Conservation (phyloP, 2,329 filamentous ascomycete genomes). For the Monilinia polystroma region DNA sequence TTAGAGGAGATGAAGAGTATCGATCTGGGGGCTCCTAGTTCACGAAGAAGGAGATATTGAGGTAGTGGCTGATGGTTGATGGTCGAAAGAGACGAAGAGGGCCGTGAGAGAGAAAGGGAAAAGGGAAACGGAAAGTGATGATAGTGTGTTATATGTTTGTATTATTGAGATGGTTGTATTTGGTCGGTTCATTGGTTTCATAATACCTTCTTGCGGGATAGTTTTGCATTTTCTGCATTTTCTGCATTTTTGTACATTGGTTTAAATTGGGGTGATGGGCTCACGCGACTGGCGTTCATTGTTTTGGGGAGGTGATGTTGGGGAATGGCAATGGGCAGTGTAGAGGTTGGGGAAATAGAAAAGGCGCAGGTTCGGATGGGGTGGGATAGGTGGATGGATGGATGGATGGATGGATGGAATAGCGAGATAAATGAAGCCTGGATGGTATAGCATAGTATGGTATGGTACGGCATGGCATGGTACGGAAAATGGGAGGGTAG, state of each 20-base stretch:
- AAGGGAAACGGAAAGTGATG: background rate
- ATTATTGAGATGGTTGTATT: conserved; percentile 7
- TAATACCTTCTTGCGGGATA: conserved; percentile 5
- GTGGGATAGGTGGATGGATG: background rate
- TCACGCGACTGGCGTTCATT: conserved; percentile 1
- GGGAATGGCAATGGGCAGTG: background rate
- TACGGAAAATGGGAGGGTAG: background rate
- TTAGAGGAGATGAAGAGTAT: conserved; percentile 70
- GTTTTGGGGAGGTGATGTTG: background rate
- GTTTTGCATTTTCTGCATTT: background rate
- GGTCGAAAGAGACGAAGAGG: background rate
- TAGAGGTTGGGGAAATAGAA: background rate
- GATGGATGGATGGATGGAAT: background rate
- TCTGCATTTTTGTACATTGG: conserved; percentile 3
- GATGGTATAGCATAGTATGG: background rate
- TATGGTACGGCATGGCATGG: background rate
- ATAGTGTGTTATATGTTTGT: conserved; percentile 17
- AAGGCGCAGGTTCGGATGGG: background rate
- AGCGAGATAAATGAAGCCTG: background rate
- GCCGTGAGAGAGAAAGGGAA: background rate
- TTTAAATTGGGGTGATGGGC: background rate
- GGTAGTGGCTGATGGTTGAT: too few relatives aligned
- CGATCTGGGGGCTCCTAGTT: conserved; percentile 60
- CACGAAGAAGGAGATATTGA: conserved; percentile 32
- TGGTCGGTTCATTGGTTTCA: conserved; percentile 3